These are phyloP conservation scores for Penicillium oxalicum DNA, from an alignment of 2,329 filamentous ascomycete species.

Conservation along the genomic window DNA sequence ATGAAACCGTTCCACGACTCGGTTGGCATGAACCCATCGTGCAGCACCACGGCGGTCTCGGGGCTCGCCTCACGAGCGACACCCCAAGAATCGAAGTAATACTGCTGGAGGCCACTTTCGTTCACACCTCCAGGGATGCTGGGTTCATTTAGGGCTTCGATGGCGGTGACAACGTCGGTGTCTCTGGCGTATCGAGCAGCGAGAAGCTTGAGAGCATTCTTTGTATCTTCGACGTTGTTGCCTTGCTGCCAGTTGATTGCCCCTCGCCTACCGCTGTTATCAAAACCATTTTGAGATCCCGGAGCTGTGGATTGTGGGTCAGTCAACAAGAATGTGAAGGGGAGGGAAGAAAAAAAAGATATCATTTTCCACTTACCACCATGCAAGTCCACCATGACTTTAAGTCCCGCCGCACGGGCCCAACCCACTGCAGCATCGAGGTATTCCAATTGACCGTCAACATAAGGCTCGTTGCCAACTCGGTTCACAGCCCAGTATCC, in stretches of 20 bases:
- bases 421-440: conserved; percentile 55
- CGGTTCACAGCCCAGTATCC: conserved; percentile 60
- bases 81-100: conserved; percentile 50
- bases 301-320: conserved; percentile 39
- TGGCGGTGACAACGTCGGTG: conserved; percentile 53
- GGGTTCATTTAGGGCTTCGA: conserved; percentile 44
- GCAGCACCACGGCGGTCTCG: conserved; percentile 50
- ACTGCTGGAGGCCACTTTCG: conserved; percentile 45
- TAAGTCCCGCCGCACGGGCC: conserved; percentile 53
- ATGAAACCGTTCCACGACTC: conserved; percentile 58
- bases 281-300: conserved; percentile 61
- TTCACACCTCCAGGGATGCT: conserved; percentile 36
- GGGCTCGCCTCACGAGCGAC: conserved; percentile 41
- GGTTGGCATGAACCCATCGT: conserved; percentile 43
- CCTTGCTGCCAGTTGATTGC: conserved; percentile 36
- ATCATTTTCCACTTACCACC: conserved; percentile 45
- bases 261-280: conserved; percentile 54
- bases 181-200: conserved; percentile 53
- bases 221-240: conserved; percentile 32
- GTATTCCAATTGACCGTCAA: conserved; percentile 55
- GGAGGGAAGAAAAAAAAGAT: neutral
- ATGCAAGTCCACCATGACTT: conserved; percentile 63
- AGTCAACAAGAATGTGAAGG: neutral
- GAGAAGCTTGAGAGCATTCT: conserved; percentile 53
- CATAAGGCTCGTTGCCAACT: conserved; percentile 53